Evolutionary conservation across 352 stramenopile genomes (phyloP).

Genomic region (Phytophthora sojae): DNA sequence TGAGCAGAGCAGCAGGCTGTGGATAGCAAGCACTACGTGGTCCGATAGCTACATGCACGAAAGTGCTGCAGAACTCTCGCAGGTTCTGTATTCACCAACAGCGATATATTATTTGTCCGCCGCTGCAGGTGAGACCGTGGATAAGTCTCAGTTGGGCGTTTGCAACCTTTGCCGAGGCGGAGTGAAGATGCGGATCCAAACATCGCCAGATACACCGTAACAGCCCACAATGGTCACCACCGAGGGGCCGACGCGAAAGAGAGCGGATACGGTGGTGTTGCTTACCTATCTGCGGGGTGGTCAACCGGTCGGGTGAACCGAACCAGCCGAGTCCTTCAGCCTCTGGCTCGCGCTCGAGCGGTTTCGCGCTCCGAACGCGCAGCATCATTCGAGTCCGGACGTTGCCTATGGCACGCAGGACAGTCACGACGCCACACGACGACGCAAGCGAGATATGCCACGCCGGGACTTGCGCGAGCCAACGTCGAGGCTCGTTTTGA

Average conservation of each 20-base stretch:
- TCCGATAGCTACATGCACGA: neutral
- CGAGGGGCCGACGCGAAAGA: neutral
- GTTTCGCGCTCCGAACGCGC: neutral
- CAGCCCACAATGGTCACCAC: neutral
- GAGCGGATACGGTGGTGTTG: neutral
- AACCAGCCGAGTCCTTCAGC: conserved; percentile 1
- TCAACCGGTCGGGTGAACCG: neutral
- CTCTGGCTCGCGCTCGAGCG: neutral
- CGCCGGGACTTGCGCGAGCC: neutral
- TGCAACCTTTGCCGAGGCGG: neutral
- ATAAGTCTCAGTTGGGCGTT: neutral
- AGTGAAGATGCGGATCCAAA: too few species aligned
- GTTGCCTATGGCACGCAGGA: neutral
- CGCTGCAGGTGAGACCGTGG: neutral
- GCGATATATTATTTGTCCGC: neutral
- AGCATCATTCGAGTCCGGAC: neutral
- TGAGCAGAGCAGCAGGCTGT: neutral
- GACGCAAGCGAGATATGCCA: conserved; percentile 1
- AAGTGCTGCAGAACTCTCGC: too few species aligned
- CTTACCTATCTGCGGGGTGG: neutral
- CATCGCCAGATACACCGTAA: neutral
- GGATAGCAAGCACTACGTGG: neutral
- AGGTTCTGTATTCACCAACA: neutral
- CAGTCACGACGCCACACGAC: conserved; percentile 6
- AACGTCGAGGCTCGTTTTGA: conserved; percentile 28